A percentile compares a stretch with the other conserved stretches of the same genome.
Conservation (phyloP, 768 basidiomycete genomes). For the Mycena kentingensis region DNA sequence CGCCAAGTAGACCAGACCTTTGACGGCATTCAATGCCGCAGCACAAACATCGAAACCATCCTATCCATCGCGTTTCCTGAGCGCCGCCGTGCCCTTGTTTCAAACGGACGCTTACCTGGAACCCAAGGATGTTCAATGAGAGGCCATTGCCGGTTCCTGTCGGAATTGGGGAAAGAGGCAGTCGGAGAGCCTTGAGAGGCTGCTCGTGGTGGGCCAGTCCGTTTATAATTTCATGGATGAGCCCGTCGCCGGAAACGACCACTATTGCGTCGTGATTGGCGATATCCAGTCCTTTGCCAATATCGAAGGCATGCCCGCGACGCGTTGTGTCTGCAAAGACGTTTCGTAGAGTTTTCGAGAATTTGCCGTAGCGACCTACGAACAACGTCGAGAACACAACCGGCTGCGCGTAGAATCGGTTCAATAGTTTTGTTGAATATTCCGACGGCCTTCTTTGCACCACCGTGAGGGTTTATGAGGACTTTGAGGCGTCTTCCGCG, state of each 20-base stretch:
- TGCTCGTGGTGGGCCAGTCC: slow-evolving; percentile 71
- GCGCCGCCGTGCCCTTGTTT: background rate
- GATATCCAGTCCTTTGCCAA: slow-evolving; percentile 57
- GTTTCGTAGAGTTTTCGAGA: slow-evolving; percentile 1
- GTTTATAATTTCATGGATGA: slow-evolving; percentile 82
- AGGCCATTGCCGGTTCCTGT: slow-evolving; percentile 82
- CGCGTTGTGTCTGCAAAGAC: slow-evolving; percentile 58
- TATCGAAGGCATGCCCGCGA: slow-evolving; percentile 63
- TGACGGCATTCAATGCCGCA: slow-evolving; percentile 78
- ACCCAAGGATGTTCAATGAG: slow-evolving; percentile 73
- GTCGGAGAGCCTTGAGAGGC: slow-evolving; percentile 59
- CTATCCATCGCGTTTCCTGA: slow-evolving; percentile 31
- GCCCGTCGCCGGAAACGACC: slow-evolving; percentile 80
- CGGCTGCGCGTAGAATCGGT: slow-evolving; percentile 71
- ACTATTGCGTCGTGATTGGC: slow-evolving; percentile 68
- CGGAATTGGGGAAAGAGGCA: slow-evolving; percentile 78
- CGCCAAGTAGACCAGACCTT: slow-evolving; percentile 49
- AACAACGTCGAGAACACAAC: slow-evolving; percentile 61
- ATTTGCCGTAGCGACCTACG: slow-evolving; percentile 43
- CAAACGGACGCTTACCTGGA: slow-evolving; percentile 43
- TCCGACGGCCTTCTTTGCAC: slow-evolving; percentile 60
- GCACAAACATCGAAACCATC: slow-evolving; percentile 70
- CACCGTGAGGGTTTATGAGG: slow-evolving; percentile 79
- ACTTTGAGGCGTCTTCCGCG: slow-evolving; percentile 61
- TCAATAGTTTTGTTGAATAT: slow-evolving; percentile 62